phyloP scores from a whole-genome alignment of 495 filamentous ascomycete genomes.

The Acidiella bohemica region DNA sequence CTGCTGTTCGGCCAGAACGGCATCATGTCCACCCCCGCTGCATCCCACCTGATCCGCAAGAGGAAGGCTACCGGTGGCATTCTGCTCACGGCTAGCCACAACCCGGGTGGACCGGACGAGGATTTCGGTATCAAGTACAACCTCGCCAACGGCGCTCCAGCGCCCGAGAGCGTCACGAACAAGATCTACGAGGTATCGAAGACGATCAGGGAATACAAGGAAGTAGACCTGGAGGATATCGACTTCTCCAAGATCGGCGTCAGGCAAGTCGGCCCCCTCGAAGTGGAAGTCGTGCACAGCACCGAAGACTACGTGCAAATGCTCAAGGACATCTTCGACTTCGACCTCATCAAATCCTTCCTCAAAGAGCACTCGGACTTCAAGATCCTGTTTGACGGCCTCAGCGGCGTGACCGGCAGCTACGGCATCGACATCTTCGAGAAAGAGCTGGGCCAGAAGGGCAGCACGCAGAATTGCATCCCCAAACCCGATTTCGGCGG shows the following conservation, averaged over 20 bases:
- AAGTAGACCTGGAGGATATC: constrained; percentile 70
- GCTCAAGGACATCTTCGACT: constrained; percentile 98
- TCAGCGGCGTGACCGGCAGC: constrained; percentile 87
- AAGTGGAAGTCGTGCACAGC: constrained; percentile 90
- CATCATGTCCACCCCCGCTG: constrained; percentile 90
- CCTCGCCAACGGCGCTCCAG: constrained; percentile 84
- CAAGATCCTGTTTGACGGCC: constrained; percentile 90
- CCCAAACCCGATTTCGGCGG: constrained; percentile 90
- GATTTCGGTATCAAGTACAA: constrained; percentile 99
- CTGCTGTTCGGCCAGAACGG: constrained; percentile 88
- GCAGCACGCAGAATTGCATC: constrained; percentile 83
- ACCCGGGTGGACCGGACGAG: constrained; percentile 83
- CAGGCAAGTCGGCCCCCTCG: constrained; percentile 67
- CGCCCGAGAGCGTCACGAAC: constrained; percentile 90
- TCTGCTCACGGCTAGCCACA: constrained; percentile 91
- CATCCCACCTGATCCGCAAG: constrained; percentile 88
- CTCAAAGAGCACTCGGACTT: constrained; percentile 74
- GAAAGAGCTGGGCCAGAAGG: constrained; percentile 71
- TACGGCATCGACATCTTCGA: constrained; percentile 94
- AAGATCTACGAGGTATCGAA: constrained; percentile 91
- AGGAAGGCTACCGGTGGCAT: constrained; percentile 91
- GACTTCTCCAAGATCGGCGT: constrained; percentile 74
- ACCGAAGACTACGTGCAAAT: constrained; percentile 83
- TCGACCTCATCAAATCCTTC: constrained; percentile 86
- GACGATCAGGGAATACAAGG: constrained; percentile 79